Evolutionary conservation across 345 rosid species (phyloP).

Genomic region (Eucalyptus curtisii): DNA sequence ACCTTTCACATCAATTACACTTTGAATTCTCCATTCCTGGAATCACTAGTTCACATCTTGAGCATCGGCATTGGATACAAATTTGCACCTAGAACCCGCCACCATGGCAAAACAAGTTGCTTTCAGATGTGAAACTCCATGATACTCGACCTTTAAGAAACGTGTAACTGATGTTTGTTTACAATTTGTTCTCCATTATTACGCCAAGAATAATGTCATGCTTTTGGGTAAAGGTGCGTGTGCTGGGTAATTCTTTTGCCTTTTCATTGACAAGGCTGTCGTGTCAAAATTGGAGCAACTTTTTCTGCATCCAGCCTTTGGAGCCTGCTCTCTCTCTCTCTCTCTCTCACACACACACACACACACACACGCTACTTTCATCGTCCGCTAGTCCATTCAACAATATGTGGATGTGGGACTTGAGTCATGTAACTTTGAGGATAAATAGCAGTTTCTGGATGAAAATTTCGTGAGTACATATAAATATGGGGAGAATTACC

Average conservation of each 20-base stretch:
- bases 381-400: neutral
- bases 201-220: neutral
- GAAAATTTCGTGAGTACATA: neutral
- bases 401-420: neutral
- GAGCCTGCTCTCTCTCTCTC: neutral
- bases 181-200: neutral
- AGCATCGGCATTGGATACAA: neutral
- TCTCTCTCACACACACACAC: neutral
- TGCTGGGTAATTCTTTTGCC: neutral
- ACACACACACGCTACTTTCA: neutral
- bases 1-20: neutral
- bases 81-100: neutral
- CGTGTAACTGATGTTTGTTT: neutral
- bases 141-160: neutral
- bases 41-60: neutral
- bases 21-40: neutral
- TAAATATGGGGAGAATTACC: no score
- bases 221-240: neutral
- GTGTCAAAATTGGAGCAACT: neutral
- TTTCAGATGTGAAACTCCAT: neutral
- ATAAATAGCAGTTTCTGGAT: neutral
- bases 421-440: neutral
- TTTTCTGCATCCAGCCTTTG: neutral
- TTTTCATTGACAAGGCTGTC: neutral
- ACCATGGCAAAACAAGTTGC: neutral